Evolutionary conservation across 2,329 filamentous ascomycete genomes (phyloP).

Genomic region (Trichoderma breve): DNA sequence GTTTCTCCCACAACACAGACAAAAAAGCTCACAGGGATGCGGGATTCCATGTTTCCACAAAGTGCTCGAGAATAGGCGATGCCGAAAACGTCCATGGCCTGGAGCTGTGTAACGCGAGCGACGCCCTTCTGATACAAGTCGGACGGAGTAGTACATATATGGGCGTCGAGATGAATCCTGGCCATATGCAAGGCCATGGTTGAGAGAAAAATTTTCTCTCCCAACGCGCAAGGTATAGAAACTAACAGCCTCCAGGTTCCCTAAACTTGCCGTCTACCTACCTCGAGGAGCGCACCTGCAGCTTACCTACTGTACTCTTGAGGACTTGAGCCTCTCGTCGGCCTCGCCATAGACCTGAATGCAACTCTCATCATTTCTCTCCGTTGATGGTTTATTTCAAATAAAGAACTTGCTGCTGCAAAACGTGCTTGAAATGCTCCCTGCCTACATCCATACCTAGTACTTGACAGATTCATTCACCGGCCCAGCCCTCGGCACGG

Average conservation of each 20-base stretch:
- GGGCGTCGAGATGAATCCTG: neutral
- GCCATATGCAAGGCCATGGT: conserved; percentile 4
- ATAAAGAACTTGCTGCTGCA: neutral
- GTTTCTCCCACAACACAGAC: neutral
- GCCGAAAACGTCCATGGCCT: conserved; percentile 3
- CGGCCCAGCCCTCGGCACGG: neutral
- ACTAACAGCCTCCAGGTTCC: neutral
- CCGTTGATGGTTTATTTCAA: neutral
- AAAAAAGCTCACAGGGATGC: neutral
- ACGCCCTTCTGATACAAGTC: conserved; percentile 2
- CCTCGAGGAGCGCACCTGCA: neutral
- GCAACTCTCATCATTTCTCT: neutral
- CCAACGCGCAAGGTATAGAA: neutral
- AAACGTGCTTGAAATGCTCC: neutral
- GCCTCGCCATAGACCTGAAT: neutral
- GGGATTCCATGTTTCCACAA: neutral
- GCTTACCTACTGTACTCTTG: neutral
- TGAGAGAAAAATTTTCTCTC: neutral
- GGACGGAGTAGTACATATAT: neutral
- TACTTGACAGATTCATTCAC: neutral
- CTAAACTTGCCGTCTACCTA: neutral
- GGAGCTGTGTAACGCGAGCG: conserved; percentile 6
- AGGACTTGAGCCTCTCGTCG: neutral
- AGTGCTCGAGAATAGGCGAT: conserved; percentile 6
- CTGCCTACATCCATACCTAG: no score